Evolutionary conservation across 129 eudicot genomes (phyloP), one percentile per base, ranked within the genome.

Genomic region (Centrapalus pauciflorus): DNA sequence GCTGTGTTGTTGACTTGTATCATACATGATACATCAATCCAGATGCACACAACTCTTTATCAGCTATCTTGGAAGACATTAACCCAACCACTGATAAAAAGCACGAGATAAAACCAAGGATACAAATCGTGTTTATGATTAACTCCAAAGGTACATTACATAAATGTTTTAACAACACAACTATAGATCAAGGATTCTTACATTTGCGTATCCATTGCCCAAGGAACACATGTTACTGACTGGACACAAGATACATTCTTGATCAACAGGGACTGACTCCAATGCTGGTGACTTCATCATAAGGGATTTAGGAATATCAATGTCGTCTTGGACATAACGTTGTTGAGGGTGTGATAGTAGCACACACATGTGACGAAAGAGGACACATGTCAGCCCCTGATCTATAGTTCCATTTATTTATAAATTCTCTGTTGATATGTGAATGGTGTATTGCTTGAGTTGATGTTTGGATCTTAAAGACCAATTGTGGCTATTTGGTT

Each of bases 321-420:
- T 57, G 61, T 89, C 95, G 66, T 89, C 99, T 77, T 94, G 99
- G 17, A 82, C 64, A 64, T 95, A 86, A 7, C 99, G 90, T 63
- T 94, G 99, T 77, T 86, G 99, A 54, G 99, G 95, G 76, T 89
- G 90, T 19, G 87, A 94, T 55, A 94, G 55, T 25, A 94, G 84
- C 75, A 76, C 63, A 20, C 95, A 86, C 86, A 89, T 94, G 76
- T 82, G 71, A 16, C 95, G 93, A 30, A 84, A 80, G 11, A 94
- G 80, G 45, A 85, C 72, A 16, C 99, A 90, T 9, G 84, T 85
- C 51, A 89, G 61, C 7, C 97, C 99, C 73, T 89, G 99, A 3
- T 97, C 97, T n/a, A n/a, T n/a, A n/a, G n/a, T n/a, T n/a, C n/a
- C n/a, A n/a, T n/a, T n/a, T n/a, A n/a, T n/a, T n/a, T n/a, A n/a